Conservation (phyloP, 345 rosid species). For the Geranium brycei region DNA sequence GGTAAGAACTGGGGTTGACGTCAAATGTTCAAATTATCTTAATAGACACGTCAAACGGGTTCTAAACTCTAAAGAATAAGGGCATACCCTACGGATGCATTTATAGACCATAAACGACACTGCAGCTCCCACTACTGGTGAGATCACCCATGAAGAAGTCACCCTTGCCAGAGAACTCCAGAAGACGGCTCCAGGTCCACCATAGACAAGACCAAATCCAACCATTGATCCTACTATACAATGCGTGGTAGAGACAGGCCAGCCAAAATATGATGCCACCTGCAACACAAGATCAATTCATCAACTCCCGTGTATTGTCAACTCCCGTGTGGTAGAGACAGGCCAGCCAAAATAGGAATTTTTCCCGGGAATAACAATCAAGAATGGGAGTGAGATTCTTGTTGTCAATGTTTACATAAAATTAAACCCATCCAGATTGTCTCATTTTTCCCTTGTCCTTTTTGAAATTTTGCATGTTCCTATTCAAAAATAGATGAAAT, state of each 20-base stretch:
- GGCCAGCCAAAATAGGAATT: too few species aligned
- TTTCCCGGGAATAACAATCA: too few species aligned
- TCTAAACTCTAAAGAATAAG: conserved; percentile 9
- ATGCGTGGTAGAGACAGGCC: conserved; percentile 98
- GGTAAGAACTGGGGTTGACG: conserved; percentile 2
- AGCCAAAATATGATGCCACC: conserved; percentile 88
- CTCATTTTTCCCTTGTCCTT: too few species aligned
- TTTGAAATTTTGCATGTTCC: too few species aligned
- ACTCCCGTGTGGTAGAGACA: too few species aligned
- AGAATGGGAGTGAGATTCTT: too few species aligned
- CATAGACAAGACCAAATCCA: conserved; percentile 86
- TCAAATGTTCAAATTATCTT: too few species aligned
- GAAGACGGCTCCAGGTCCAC: conserved; percentile 89
- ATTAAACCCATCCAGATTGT: too few species aligned
- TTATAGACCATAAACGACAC: conserved; percentile 84
- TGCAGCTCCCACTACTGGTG: conserved; percentile 74
- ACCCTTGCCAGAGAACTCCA: conserved; percentile 92
- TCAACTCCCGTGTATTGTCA: too few species aligned
- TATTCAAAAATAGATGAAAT: too few species aligned
- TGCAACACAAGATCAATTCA: conserved; percentile 11
- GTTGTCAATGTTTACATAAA: too few species aligned
- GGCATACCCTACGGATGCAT: conserved; percentile 85
- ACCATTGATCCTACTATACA: conserved; percentile 98
- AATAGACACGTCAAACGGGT: background rate
- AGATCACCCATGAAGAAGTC: conserved; percentile 87